Percentiles rank a stretch among this genome's conserved stretches.
These are phyloP conservation scores for Tulasnella sp. DNA, from an alignment of 768 basidiomycete species.

Conservation along the genomic window DNA sequence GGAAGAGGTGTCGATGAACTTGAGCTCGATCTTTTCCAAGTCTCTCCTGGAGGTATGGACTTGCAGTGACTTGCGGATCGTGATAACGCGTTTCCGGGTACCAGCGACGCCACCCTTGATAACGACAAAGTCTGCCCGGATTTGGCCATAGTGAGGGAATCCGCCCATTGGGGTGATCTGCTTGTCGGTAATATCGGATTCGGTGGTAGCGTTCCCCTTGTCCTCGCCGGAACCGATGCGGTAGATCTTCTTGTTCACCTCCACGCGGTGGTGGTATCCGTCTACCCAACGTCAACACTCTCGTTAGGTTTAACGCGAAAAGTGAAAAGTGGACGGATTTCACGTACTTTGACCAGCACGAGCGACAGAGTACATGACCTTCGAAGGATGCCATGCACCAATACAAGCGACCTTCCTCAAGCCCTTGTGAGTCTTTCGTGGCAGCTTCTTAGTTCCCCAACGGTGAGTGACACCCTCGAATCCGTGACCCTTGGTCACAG, in stretches of 20 bases:
- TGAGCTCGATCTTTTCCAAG: constrained; percentile 96
- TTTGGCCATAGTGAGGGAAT: constrained; percentile 97
- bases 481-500: constrained; percentile 98
- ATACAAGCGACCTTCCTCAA: constrained; percentile 99
- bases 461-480: constrained; percentile 99
- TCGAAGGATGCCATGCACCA: constrained; percentile 96
- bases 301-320: neutral
- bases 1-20: constrained; percentile 97
- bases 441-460: constrained; percentile 99
- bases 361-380: constrained; percentile 99
- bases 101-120: constrained; percentile 95
- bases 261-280: constrained; percentile 94
- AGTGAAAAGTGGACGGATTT: neutral
- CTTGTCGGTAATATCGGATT: constrained; percentile 92
- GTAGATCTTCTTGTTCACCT: constrained; percentile 99
- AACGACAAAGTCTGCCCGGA: constrained; percentile 98
- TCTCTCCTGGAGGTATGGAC: constrained; percentile 92
- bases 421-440: constrained; percentile 99
- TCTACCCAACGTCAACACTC: constrained; percentile 34
- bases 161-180: constrained; percentile 95
- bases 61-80: constrained; percentile 95
- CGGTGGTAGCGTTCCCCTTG: constrained; percentile 83
- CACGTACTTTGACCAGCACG: constrained; percentile 90
- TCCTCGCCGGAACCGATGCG: constrained; percentile 80
- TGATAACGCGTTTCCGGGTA: constrained; percentile 96